Conservation (phyloP, 768 basidiomycete species). For the Calvatia gigantea region DNA sequence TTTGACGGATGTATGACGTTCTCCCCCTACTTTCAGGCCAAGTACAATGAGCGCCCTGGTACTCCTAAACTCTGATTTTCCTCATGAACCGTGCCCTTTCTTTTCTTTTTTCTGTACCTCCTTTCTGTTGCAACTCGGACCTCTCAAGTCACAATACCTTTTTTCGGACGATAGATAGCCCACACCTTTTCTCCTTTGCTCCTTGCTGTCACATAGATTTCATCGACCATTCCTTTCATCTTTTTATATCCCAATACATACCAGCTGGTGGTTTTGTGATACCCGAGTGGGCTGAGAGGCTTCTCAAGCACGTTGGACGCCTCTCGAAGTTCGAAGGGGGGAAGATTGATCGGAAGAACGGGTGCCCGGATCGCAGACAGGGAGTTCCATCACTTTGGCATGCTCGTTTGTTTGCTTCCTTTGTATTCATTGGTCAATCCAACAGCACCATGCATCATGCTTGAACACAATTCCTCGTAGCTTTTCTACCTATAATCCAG, state of each 20-base stretch:
- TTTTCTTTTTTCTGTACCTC: not conserved
- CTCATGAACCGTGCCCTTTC: too few relatives aligned
- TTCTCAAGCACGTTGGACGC: not conserved
- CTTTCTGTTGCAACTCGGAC: not conserved
- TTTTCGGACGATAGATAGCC: not conserved
- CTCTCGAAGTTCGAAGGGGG: not conserved
- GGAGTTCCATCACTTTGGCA: too few relatives aligned
- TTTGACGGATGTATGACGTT: not conserved
- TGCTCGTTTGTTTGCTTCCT: too few relatives aligned
- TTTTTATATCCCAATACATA: not conserved
- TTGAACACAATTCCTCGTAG: too few relatives aligned
- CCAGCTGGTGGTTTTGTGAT: not conserved
- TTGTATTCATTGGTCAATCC: too few relatives aligned
- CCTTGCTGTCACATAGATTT: not conserved
- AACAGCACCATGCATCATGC: too few relatives aligned
- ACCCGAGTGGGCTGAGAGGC: not conserved
- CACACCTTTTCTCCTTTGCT: not conserved
- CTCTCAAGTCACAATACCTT: not conserved
- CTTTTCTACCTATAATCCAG: too few relatives aligned
- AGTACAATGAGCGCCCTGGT: conserved; percentile 7
- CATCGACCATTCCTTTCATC: not conserved
- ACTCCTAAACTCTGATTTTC: conserved; percentile 8
- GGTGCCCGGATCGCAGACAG: not conserved
- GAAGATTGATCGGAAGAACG: not conserved
- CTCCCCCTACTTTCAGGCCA: not conserved